These are phyloP conservation scores for Brassica carinata DNA, from an alignment of 345 rosid genomes.

Conservation along the genomic window DNA sequence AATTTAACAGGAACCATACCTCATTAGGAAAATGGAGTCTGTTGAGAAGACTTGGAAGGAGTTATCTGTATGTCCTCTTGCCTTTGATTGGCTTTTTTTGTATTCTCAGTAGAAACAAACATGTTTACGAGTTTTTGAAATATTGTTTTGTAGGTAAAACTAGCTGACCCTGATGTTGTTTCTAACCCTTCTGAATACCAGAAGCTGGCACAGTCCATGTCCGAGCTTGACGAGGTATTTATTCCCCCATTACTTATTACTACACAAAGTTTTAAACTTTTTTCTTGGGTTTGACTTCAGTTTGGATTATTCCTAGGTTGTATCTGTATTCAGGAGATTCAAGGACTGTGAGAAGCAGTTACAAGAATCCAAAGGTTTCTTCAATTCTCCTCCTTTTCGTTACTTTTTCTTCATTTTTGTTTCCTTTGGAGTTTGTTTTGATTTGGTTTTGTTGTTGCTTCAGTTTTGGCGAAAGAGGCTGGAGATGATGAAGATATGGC, in stretches of 20 bases:
- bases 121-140: not conserved
- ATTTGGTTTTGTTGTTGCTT: not conserved
- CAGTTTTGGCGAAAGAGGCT: slow-evolving; percentile 77
- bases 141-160: slow-evolving; percentile 57
- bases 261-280: slow-evolving; percentile 8
- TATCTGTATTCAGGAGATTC: slow-evolving; percentile 64
- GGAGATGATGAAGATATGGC: slow-evolving; percentile 88
- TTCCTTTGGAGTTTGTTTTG: not conserved
- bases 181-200: slow-evolving; percentile 81
- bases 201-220: slow-evolving; percentile 80
- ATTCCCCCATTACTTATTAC: not conserved
- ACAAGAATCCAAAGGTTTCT: slow-evolving; percentile 73
- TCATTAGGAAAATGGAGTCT: slow-evolving; percentile 80
- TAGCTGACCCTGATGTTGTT: slow-evolving; percentile 89
- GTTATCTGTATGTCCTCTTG: slow-evolving; percentile 58
- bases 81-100: not conserved
- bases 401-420: not conserved
- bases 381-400: not conserved
- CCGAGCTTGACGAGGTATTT: slow-evolving; percentile 86
- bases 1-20: slow-evolving; percentile 69
- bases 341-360: slow-evolving; percentile 86
- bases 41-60: slow-evolving; percentile 98
- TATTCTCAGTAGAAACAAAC: not conserved
- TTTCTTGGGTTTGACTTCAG: not conserved
- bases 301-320: slow-evolving; percentile 53